Conservation (phyloP, 495 filamentous ascomycete species). For the Aspergillus biplanus region DNA sequence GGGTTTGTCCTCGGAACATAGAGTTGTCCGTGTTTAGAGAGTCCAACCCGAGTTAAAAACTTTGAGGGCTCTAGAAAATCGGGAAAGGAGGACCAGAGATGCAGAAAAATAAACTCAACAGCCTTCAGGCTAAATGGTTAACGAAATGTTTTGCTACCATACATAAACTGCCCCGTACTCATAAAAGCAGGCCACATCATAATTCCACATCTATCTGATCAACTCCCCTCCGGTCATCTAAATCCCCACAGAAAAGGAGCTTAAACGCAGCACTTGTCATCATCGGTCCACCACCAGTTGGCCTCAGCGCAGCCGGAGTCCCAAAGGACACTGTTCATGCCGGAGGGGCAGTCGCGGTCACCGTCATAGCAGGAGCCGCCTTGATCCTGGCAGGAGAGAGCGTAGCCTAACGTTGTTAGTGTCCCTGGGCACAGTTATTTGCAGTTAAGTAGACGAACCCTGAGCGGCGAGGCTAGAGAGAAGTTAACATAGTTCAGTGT, state of each 20-base stretch:
- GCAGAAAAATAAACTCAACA: no score
- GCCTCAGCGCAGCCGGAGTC: constrained; percentile 12
- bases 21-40: no score
- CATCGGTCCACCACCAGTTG: constrained; percentile 5
- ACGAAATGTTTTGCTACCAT: no score
- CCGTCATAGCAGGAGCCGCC: constrained; percentile 16
- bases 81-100: no score
- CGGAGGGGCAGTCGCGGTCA: constrained; percentile 14
- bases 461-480: constrained; percentile 13
- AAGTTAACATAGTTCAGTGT: background rate
- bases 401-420: constrained; percentile 8
- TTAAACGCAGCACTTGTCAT: constrained; percentile 19
- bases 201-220: background rate
- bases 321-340: constrained; percentile 9
- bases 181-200: background rate
- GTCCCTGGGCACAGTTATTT: background rate
- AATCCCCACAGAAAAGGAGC: background rate
- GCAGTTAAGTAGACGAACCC: constrained; percentile 5
- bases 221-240: no score
- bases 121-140: no score
- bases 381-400: constrained; percentile 14
- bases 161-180: no score
- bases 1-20: no score
- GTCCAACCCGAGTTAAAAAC: no score
- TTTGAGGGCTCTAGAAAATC: no score